Base-by-base conservation (phyloP, 495 filamentous ascomycete genomes). In the Lophiotrema nucula region DNA sequence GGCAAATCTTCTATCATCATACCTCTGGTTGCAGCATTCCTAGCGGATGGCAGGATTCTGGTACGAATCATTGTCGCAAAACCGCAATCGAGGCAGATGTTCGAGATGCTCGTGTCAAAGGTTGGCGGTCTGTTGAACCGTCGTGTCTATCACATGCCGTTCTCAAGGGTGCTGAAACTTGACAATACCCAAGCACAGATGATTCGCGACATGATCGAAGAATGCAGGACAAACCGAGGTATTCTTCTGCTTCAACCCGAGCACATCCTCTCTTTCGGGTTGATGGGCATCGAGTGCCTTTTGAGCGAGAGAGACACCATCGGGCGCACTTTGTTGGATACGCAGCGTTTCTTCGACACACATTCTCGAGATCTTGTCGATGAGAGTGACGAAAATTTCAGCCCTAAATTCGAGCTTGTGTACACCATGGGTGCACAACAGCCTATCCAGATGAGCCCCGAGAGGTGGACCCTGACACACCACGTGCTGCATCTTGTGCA, bases 1-100 rank as follows among this genome's bases (percentile, higher is more conserved):
- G 87, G 87, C 0, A 90, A 90, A 62, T 84, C 84, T 0, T 84
- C 83, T 0, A 80, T 88, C 1, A 87, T 90, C 49, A 77, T 88
- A 3, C 85, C 87, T 0, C 79, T 85, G 37, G 78, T 85, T 6
- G 77, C 82, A 4, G 74, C 76, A 0, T 68, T 70, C 2, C 64
- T 89, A 15, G 84, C 83, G 0, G 68, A 89, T 60, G 72, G 73
- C 0, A 56, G 58, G 0, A 73, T 69, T 16, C 71, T 89, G 0
- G 76, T 79, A 0, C 69, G 85, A 12, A 74, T 89, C 0, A 63
- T 89, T 4, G 85, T 89, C 8, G 75, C 76, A 8, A 87, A 84
- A 58, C 77, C 86, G 0, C 78, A 84, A 53, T 77, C 81, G 0
- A 76, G 69, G 4, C 86, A 89, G 65, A 87, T 84, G 79, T 73